These are phyloP conservation scores for Gaertneriomyces semiglobifer DNA, from an alignment of 192 early-diverging fungal species.

Conservation along the genomic window DNA sequence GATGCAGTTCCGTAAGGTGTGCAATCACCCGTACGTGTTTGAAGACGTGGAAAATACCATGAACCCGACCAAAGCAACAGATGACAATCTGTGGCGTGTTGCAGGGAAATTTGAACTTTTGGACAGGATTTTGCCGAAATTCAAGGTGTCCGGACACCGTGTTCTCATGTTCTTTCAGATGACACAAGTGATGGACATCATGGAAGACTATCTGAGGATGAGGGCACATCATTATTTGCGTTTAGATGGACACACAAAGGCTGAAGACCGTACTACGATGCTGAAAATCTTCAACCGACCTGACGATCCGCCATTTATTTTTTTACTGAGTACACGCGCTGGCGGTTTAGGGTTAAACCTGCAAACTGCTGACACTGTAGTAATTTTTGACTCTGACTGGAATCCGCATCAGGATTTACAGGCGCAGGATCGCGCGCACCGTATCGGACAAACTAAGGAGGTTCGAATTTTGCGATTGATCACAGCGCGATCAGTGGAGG, in stretches of 20 bases:
- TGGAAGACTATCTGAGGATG: conserved; percentile 88
- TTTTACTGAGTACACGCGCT: conserved; percentile 91
- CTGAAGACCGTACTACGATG: conserved; percentile 78
- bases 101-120: conserved; percentile 97
- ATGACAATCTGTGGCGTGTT: conserved; percentile 74
- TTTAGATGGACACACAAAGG: conserved; percentile 87
- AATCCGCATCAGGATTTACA: conserved; percentile 98
- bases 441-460: conserved; percentile 98
- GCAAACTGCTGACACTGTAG: conserved; percentile 96
- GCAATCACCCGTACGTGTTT: conserved; percentile 98
- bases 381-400: conserved; percentile 99
- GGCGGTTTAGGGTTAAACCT: conserved; percentile 96
- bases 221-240: conserved; percentile 73
- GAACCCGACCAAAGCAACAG: conserved; percentile 67
- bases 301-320: conserved; percentile 78
- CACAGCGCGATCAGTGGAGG: conserved; percentile 88
- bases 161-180: conserved; percentile 69
- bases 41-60: conserved; percentile 83
- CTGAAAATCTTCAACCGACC: conserved; percentile 80
- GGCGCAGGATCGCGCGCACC: conserved; percentile 98
- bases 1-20: conserved; percentile 98
- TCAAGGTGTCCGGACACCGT: conserved; percentile 74
- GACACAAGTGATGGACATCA: conserved; percentile 91
- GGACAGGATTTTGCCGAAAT: conserved; percentile 92
- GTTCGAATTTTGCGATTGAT: conserved; percentile 92